These are phyloP conservation scores for Podila horticola DNA, from an alignment of 192 early-diverging fungal species.

Conservation along the genomic window DNA sequence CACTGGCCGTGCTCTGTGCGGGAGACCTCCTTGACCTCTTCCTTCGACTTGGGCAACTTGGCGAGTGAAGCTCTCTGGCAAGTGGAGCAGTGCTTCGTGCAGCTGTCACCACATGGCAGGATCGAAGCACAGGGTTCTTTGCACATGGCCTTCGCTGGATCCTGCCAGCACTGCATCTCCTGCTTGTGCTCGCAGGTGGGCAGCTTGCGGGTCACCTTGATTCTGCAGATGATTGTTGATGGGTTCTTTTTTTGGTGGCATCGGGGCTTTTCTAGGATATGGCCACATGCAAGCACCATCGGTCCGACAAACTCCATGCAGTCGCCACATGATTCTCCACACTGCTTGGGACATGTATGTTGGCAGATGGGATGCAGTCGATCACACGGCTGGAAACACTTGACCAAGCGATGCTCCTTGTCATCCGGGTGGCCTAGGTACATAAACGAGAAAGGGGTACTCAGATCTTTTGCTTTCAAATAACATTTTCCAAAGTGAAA, in stretches of 20 bases:
- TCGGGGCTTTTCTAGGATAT: slow-evolving; percentile 17
- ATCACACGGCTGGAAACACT: slow-evolving; percentile 56
- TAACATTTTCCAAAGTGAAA: not conserved
- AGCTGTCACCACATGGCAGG: slow-evolving; percentile 54
- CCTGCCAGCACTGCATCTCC: slow-evolving; percentile 32
- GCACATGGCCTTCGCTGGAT: slow-evolving; percentile 18
- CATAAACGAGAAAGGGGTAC: not conserved
- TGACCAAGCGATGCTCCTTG: slow-evolving; percentile 48
- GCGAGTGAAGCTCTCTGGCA: slow-evolving; percentile 31
- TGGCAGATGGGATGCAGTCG: slow-evolving; percentile 50
- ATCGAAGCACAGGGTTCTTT: slow-evolving; percentile 18
- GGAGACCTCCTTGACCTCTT: not conserved
- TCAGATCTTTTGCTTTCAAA: no score
- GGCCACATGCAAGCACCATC: slow-evolving; percentile 34
- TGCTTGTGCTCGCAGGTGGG: slow-evolving; percentile 55
- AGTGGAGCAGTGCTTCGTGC: slow-evolving; percentile 44
- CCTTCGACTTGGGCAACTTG: not conserved
- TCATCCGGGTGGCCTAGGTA: slow-evolving; percentile 60
- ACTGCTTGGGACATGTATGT: slow-evolving; percentile 58
- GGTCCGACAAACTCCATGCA: slow-evolving; percentile 26
- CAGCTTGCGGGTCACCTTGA: slow-evolving; percentile 24
- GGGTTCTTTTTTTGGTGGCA: slow-evolving; percentile 36
- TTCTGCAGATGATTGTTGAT: slow-evolving; percentile 16
- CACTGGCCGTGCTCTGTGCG: slow-evolving; percentile 47
- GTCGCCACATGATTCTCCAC: slow-evolving; percentile 61